Base-by-base conservation (phyloP, 208 protist species). In the Crithidia sp. region DNA sequence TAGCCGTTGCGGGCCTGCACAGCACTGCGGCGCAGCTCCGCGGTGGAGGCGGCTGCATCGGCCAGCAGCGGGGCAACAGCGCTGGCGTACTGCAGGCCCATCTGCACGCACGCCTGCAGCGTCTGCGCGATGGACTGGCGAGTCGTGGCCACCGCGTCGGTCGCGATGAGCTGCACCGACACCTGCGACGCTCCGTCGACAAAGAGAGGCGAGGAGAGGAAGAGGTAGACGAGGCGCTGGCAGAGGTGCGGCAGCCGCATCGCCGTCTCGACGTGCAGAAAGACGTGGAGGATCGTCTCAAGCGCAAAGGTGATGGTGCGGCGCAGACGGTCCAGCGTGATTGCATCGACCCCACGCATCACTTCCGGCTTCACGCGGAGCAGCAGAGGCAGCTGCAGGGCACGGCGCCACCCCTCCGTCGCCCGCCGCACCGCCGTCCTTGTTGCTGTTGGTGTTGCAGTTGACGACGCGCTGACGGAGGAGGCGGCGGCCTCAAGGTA, bases 191-290 rank as follows among this genome's bases (percentile, higher is more conserved):
- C 76, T 0, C 89, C 90, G 12, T 94, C 85, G 17, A 94, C 81
- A 67, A 92, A 94, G 6, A 96, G 71, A 13, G 89, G 87, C 0
- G 92, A 96, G 5, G 82, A 61, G 13, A 92, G 40, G 49, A 96
- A 94, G 50, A 84, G 79, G 66, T 71, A 75, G n/a, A 81, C 66
- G 39, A 94, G 41, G 5, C 63, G 60, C 37, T 67, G 81, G 61
- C 84, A 71, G 37, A 91, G 53, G 43, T 71, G 66, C 45, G 89
- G 84, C 59, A 91, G 52, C n/a, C 68, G 71, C 58, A 95, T 84
- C 17, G 91, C 74, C 14, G 80, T 67, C 60, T 85, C 76, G 5
- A 83, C 76, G 61, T 82, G 68, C 2, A 59, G 58, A 58, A 96
- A 80, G 13, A 95, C 79, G 40, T 70, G 43, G 28, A 90, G 75